Evolutionary conservation across 805 yeast genomes (phyloP).

Genomic region (Ogataea sp.): DNA sequence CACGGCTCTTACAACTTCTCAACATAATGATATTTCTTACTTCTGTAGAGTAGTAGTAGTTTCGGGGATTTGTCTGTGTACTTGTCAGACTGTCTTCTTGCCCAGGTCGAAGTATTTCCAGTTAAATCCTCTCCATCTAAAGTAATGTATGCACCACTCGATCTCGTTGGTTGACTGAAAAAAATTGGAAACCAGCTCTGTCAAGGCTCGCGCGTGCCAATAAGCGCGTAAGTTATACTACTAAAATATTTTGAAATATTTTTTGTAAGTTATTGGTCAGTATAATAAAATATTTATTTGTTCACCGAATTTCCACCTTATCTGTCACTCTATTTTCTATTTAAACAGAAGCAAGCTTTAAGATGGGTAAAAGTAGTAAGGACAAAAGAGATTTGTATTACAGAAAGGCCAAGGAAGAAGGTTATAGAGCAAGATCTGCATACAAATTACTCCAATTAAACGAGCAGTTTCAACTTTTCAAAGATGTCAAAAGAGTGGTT

Average conservation of each 20-base stretch:
- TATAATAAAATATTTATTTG: too few species aligned
- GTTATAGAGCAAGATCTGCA: slow-evolving; percentile 96
- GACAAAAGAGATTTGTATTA: slow-evolving; percentile 91
- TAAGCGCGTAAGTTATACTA: not conserved
- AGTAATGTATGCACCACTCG: too few species aligned
- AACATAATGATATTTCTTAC: too few species aligned
- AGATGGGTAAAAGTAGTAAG: slow-evolving; percentile 95
- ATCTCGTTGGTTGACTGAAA: not conserved
- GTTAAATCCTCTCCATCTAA: too few species aligned
- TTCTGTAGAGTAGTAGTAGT: too few species aligned
- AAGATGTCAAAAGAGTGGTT: slow-evolving; percentile 74
- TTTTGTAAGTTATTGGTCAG: not conserved
- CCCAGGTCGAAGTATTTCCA: too few species aligned
- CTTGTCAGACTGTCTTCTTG: not conserved
- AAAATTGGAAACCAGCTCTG: not conserved
- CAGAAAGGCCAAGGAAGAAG: slow-evolving; percentile 94
- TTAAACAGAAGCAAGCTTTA: not conserved
- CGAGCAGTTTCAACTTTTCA: slow-evolving; percentile 79
- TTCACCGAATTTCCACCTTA: too few species aligned
- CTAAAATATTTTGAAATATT: not conserved
- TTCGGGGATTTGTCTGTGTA: not conserved
- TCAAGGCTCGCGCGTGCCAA: not conserved
- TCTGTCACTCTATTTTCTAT: not conserved
- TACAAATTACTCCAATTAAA: slow-evolving; percentile 86
- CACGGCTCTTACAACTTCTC: too few species aligned